phyloP scores from a whole-genome alignment of 164 flowering plant genomes.

The Hamamelis virginiana region DNA sequence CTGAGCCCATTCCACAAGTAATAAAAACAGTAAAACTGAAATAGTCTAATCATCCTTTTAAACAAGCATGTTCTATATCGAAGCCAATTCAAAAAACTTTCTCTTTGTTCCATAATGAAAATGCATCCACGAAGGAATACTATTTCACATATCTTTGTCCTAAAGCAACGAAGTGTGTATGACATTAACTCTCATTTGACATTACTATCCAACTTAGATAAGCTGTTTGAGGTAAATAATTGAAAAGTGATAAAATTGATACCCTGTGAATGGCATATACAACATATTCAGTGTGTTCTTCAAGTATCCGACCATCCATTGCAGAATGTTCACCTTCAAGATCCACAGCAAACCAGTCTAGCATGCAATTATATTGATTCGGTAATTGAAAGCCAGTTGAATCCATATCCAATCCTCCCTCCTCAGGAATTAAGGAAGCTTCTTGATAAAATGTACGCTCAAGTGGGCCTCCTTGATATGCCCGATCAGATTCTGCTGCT shows the following conservation, averaged over 20 bases:
- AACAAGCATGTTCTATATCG: too few species aligned
- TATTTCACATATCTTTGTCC: too few species aligned
- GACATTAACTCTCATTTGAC: neutral
- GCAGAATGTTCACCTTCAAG: constrained; percentile 99
- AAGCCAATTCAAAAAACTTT: neutral
- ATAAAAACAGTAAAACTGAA: too few species aligned
- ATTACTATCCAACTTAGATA: neutral
- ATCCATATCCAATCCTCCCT: constrained; percentile 44
- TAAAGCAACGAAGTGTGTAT: neutral
- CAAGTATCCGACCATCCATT: constrained; percentile 93
- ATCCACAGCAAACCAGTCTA: constrained; percentile 99
- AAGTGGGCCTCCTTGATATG: constrained; percentile 89
- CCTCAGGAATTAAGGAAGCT: constrained; percentile 51
- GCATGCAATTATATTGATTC: constrained; percentile 54
- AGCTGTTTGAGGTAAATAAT: neutral
- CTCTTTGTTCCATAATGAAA: neutral
- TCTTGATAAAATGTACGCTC: constrained; percentile 70
- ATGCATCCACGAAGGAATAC: neutral
- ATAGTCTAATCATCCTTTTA: too few species aligned
- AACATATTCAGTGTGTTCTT: constrained; percentile 97
- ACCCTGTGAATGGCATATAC: constrained; percentile 95
- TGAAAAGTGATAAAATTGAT: constrained; percentile 20
- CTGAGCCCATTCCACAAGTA: too few species aligned
- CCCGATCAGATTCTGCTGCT: constrained; percentile 96
- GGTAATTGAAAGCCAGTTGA: constrained; percentile 41